Conservation (phyloP, 1,139 yeast species). For the Petasospora rhodanensis region DNA sequence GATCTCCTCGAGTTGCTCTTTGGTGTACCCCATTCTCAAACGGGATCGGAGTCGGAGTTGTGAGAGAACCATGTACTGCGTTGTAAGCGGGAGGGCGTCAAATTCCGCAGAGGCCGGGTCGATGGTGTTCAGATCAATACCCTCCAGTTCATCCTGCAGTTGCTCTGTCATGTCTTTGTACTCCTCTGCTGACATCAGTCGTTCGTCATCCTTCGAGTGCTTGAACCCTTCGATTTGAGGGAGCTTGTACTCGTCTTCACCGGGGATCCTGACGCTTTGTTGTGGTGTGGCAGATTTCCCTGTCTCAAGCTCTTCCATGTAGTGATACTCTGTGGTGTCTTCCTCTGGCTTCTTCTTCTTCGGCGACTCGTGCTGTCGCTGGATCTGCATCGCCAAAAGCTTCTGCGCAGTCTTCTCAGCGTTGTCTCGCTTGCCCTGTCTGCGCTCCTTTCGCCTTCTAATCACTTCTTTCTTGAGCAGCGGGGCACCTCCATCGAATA, state of each 20-base stretch:
- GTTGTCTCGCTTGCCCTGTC: slow-evolving; percentile 71
- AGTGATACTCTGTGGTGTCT: slow-evolving; percentile 28
- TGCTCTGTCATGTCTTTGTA: slow-evolving; percentile 55
- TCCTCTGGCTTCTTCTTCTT: slow-evolving; percentile 19
- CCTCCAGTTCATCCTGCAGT: slow-evolving; percentile 61
- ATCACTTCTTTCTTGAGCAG: slow-evolving; percentile 75
- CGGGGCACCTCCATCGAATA: slow-evolving; percentile 98
- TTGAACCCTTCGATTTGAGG: slow-evolving; percentile 59
- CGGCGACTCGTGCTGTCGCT: slow-evolving; percentile 40
- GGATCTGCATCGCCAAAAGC: slow-evolving; percentile 69
- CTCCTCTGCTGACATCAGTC: slow-evolving; percentile 74
- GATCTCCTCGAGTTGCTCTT: slow-evolving; percentile 73
- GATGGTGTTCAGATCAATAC: slow-evolving; percentile 61
- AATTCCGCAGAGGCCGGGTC: slow-evolving; percentile 71
- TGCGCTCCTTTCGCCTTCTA: slow-evolving; percentile 57
- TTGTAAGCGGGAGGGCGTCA: slow-evolving; percentile 62
- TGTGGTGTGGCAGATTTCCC: slow-evolving; percentile 6
- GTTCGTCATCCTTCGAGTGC: slow-evolving; percentile 48
- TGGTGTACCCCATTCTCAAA: slow-evolving; percentile 90
- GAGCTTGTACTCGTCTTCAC: slow-evolving; percentile 78
- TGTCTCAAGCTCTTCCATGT: slow-evolving; percentile 41
- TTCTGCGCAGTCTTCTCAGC: slow-evolving; percentile 75
- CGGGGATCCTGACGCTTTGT: slow-evolving; percentile 25
- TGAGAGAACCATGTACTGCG: slow-evolving; percentile 84
- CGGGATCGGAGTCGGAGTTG: slow-evolving; percentile 81